Evolutionary conservation across 202 grass and related monocot genomes (phyloP).

Genomic region (Carex arenaria): DNA sequence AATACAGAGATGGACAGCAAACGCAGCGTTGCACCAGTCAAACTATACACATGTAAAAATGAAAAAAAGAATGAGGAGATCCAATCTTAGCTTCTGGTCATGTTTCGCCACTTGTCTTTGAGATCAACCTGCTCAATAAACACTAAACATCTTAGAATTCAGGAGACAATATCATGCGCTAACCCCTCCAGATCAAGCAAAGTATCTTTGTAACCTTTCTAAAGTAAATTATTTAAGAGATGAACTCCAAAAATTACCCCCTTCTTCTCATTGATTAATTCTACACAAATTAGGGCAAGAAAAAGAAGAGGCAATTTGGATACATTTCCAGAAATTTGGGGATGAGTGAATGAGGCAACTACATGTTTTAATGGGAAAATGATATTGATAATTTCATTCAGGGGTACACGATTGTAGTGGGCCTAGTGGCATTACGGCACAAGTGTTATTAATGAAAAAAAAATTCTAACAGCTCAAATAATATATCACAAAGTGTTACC

Average conservation of each 20-base stretch:
- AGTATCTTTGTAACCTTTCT: background rate
- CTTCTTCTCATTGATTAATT: background rate
- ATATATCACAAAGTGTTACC: background rate
- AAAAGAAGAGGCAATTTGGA: background rate
- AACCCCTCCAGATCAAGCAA: background rate
- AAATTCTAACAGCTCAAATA: background rate
- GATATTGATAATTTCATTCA: background rate
- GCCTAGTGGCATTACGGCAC: background rate
- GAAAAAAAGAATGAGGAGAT: background rate
- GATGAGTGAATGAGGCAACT: background rate
- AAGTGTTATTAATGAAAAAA: background rate
- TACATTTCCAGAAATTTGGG: background rate
- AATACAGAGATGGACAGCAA: too few relatives aligned
- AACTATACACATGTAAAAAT: background rate
- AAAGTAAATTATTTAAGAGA: background rate
- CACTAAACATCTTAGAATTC: background rate
- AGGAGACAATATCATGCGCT: background rate
- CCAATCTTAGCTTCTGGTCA: background rate
- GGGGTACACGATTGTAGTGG: background rate
- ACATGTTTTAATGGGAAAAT: background rate
- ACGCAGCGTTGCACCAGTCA: background rate
- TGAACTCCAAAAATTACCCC: background rate
- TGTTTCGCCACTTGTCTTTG: slow-evolving; percentile 16
- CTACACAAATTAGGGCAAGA: background rate
- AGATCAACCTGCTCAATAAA: slow-evolving; percentile 12